Evolutionary conservation across 768 basidiomycete species (phyloP).

Genomic region (Kwoniella mangroviensis): DNA sequence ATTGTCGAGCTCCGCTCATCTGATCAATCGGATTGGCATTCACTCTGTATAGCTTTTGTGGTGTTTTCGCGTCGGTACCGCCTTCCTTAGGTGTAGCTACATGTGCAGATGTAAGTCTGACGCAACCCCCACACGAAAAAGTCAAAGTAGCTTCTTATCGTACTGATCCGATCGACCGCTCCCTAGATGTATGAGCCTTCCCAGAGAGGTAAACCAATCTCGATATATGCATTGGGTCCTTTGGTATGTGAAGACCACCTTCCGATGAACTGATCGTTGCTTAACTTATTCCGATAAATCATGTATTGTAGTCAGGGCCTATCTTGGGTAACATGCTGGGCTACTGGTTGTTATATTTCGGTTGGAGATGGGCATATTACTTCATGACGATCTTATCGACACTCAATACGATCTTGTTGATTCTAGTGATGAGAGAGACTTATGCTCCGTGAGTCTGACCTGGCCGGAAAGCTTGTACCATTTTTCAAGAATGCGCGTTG

Average conservation of each 20-base stretch:
- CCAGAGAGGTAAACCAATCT: slow-evolving; percentile 45
- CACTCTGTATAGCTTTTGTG: slow-evolving; percentile 33
- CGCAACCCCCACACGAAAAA: not conserved
- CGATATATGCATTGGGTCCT: slow-evolving; percentile 50
- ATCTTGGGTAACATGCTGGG: slow-evolving; percentile 50
- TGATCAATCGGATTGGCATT: not conserved
- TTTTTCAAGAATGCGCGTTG: not conserved
- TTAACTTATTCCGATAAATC: not conserved
- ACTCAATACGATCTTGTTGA: slow-evolving; percentile 36
- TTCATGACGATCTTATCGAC: slow-evolving; percentile 39
- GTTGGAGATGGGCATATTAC: slow-evolving; percentile 52
- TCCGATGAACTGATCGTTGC: not conserved
- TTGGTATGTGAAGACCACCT: slow-evolving; percentile 28
- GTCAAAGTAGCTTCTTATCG: no score
- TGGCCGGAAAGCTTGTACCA: not conserved
- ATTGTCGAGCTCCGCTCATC: not conserved
- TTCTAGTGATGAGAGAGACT: slow-evolving; percentile 43
- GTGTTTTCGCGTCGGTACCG: slow-evolving; percentile 45
- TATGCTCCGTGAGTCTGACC: slow-evolving; percentile 47
- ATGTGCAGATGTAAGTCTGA: slow-evolving; percentile 44
- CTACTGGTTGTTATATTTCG: slow-evolving; percentile 46
- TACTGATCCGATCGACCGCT: no score
- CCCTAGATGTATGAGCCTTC: slow-evolving; percentile 38
- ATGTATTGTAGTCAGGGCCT: slow-evolving; percentile 40
- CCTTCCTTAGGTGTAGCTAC: slow-evolving; percentile 53